Evolutionary conservation across 2,329 filamentous ascomycete genomes (phyloP), one percentile per base, ranked within the genome.

Genomic region (Cladosporium sp.): DNA sequence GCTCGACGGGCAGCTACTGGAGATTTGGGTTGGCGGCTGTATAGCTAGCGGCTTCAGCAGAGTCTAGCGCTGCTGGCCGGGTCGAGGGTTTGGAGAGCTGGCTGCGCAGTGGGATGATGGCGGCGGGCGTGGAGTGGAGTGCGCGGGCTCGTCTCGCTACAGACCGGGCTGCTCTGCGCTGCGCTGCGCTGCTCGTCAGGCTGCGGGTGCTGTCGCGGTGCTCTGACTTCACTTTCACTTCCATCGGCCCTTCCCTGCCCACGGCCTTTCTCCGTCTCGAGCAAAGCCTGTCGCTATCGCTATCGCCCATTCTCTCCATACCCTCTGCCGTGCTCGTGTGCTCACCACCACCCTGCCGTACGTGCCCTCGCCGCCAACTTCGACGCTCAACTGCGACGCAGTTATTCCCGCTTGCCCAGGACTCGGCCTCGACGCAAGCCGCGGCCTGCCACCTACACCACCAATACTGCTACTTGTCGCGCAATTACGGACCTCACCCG

Each of bases 211-310:
- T 34, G 4, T 12, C 11, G 30, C 30, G 30, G 30, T 34, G 30
- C 30, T 39, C 36, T 22, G 36, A 7, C 40, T 51, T 51, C 49
- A 51, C 49, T 51, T 56, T 39, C 54, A 56, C 42, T 49, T 49
- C 52, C 52, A 54, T 56, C 52, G 52, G 52, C 42, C 52, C 52
- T 56, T 56, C 51, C 38, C 38, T 54, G 37, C 22, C 17, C 43
- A 30, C 43, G 43, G 20, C 20, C 20, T 7, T 22, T 43, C 47
- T 20, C 47, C 47, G 47, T 8, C 14, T 47, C 15, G 2, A 8
- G 36, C 42, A 38, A 56, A 39, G 43, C 36, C 54, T 38, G 42
- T 56, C 54, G 54, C 54, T 49, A 47, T 30, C 40, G n/a, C 52
- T 34, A 34, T 22, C 2, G 11, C 3, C 20, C 52, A 9, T 20